phyloP scores from a whole-genome alignment of 2,329 filamentous ascomycete species.

The Aspergillus alliaceus region DNA sequence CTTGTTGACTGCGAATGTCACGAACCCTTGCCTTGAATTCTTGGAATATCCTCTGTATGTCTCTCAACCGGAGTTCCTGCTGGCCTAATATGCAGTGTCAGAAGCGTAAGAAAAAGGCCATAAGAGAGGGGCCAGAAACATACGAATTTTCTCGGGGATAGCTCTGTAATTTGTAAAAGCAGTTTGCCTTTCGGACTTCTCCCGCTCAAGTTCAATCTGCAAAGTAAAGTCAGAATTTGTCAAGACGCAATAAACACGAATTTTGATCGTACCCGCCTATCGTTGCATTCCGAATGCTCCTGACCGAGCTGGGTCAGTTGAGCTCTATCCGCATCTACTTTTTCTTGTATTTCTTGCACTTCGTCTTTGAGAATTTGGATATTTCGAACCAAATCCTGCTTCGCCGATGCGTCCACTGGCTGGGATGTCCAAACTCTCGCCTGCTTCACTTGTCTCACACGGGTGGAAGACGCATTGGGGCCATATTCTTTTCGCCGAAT shows the following conservation, averaged over 20 bases:
- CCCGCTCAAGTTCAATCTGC: conserved; percentile 41
- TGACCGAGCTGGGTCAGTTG: conserved; percentile 22
- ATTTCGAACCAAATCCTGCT: conserved; percentile 59
- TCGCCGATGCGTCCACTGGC: conserved; percentile 63
- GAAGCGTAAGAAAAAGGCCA: conserved; percentile 3
- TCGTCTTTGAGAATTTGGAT: conserved; percentile 45
- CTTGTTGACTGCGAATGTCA: conserved; percentile 55
- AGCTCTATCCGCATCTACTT: conserved; percentile 30
- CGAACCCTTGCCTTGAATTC: conserved; percentile 50
- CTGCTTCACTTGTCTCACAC: conserved; percentile 58
- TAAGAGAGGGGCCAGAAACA: conserved; percentile 28
- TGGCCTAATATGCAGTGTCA: conserved; percentile 40
- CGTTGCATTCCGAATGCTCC: conserved; percentile 23
- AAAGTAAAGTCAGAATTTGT: conserved; percentile 10
- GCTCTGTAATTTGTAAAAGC: conserved; percentile 64
- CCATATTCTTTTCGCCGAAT: conserved; percentile 79
- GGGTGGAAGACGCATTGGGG: conserved; percentile 67
- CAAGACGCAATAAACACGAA: not conserved
- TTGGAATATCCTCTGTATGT: conserved; percentile 40
- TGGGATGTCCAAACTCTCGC: conserved; percentile 76
- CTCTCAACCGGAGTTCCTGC: conserved; percentile 48
- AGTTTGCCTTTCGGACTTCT: conserved; percentile 69
- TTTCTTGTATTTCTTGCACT: conserved; percentile 34
- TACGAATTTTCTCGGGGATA: conserved; percentile 71
- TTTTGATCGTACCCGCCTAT: conserved; percentile 45